These are phyloP conservation scores for Aquilaria agallochum DNA, from an alignment of 441 rosid genomes.

Conservation along the genomic window DNA sequence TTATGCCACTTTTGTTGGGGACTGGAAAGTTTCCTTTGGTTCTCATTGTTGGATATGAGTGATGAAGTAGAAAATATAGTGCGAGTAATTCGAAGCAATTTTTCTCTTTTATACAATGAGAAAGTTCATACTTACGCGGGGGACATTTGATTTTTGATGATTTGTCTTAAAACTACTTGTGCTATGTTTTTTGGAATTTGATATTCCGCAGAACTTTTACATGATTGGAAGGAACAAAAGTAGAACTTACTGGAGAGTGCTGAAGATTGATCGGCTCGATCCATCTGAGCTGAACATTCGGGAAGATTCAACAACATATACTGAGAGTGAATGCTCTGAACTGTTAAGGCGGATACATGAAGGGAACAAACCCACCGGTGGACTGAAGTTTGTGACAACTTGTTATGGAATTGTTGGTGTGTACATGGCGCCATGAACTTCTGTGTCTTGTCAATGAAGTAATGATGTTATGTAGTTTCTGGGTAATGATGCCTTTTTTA, in stretches of 20 bases:
- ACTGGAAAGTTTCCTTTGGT: neutral
- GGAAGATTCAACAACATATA: constrained; percentile 78
- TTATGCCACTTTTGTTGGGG: neutral
- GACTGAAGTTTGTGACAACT: constrained; percentile 71
- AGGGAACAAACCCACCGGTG: constrained; percentile 89
- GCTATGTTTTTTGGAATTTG: constrained; percentile 9
- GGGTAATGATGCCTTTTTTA: neutral
- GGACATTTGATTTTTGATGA: neutral
- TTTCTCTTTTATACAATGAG: neutral
- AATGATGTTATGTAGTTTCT: constrained; percentile 5
- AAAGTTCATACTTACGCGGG: too few species aligned
- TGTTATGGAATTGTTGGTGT: constrained; percentile 95
- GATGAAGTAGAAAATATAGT: too few species aligned
- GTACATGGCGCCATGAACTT: constrained; percentile 17
- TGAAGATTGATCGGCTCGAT: constrained; percentile 79
- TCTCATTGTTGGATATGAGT: neutral
- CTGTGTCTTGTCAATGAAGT: neutral
- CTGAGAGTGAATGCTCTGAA: constrained; percentile 70
- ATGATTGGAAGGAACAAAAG: constrained; percentile 92
- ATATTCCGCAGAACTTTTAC: constrained; percentile 63
- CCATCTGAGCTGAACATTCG: constrained; percentile 66
- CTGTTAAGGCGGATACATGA: constrained; percentile 78
- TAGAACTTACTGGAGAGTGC: constrained; percentile 79
- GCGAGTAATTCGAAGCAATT: too few species aligned
- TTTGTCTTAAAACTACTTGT: neutral